Base-by-base conservation (phyloP, 352 stramenopile genomes). In the Phytophthora palmivora region DNA sequence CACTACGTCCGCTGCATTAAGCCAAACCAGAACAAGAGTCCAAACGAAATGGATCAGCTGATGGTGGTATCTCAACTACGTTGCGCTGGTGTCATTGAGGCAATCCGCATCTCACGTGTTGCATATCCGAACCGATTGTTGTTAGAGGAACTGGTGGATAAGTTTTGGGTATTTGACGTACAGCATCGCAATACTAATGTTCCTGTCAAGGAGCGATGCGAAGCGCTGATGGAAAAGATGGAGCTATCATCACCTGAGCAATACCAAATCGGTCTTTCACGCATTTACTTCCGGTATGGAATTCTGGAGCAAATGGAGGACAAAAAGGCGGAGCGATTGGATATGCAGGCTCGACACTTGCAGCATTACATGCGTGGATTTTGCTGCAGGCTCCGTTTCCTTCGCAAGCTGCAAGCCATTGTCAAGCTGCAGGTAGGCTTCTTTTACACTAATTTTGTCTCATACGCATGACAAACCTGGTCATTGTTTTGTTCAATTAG, bases 1-100 rank as follows among this genome's bases (percentile, higher is more conserved):
- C 97, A 99, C 59, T 99, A 99, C 61, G 96, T 99, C 33, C 89
- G 97, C n/a, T 99, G 97, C 71, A 97, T 99, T 57, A 99, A 99
- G 72, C 97, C 98, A 1, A 99, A 99, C 74, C 95, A 98, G 63
- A 82, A 89, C 16, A 97, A 99, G 49, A 97, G 97, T 63, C 62
- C 83, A 2, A 59, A 64, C 4, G 74, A 82, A 70, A 84, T 99
- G 72, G 91, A 97, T 53, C 77, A 97, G 42, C 82, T 87, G 14
- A 92, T 98, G 76, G 87, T 98, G 6, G 90, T 98, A 12, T 92
- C 98, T 28, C 97, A 99, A 79, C 66, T 99, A 12, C 84, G 90
- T 15, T 99, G 99, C 66, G 96, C 96, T 70, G 98, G 98, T 76
- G 96, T 99, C 26, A 97, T 99, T 34, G 98, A 99, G 76, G 98